phyloP scores from a whole-genome alignment of 176 grass and related monocot genomes.

The Triticum timopheevii region DNA sequence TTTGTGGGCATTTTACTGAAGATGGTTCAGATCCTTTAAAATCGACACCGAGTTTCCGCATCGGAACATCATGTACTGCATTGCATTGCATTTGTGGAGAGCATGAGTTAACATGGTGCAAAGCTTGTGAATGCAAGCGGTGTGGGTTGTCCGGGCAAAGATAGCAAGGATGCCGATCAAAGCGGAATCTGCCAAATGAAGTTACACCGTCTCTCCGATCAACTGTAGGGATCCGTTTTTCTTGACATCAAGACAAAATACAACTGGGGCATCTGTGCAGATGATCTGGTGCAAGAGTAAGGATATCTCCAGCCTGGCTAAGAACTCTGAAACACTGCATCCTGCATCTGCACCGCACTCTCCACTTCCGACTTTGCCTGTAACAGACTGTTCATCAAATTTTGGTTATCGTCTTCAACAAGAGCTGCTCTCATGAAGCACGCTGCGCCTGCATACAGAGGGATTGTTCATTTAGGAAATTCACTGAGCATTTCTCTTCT shows the following conservation, averaged over 20 bases:
- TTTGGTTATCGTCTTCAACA: background rate
- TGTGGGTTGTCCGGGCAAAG: constrained; percentile 31
- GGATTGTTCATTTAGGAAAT: background rate
- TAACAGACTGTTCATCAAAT: background rate
- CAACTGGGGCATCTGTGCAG: background rate
- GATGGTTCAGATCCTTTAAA: background rate
- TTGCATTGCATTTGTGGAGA: background rate
- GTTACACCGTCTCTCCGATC: background rate
- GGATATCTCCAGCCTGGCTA: background rate
- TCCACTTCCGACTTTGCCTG: background rate
- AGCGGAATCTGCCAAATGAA: background rate
- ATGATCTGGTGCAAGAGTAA: background rate
- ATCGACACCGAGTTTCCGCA: background rate
- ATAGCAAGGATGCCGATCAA: constrained; percentile 7
- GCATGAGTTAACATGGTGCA: background rate
- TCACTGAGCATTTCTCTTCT: background rate
- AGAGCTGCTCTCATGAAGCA: background rate
- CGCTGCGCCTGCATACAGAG: background rate
- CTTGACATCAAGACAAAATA: background rate
- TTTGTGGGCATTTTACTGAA: background rate
- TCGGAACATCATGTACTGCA: background rate
- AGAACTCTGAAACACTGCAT: background rate
- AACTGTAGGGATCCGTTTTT: background rate
- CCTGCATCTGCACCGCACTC: background rate
- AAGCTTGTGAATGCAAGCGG: background rate